Percentiles rank a stretch among this genome's conserved stretches.
These are phyloP conservation scores for Microcyclospora tardicrescens DNA, from an alignment of 2,329 filamentous ascomycete genomes.

Conservation along the genomic window DNA sequence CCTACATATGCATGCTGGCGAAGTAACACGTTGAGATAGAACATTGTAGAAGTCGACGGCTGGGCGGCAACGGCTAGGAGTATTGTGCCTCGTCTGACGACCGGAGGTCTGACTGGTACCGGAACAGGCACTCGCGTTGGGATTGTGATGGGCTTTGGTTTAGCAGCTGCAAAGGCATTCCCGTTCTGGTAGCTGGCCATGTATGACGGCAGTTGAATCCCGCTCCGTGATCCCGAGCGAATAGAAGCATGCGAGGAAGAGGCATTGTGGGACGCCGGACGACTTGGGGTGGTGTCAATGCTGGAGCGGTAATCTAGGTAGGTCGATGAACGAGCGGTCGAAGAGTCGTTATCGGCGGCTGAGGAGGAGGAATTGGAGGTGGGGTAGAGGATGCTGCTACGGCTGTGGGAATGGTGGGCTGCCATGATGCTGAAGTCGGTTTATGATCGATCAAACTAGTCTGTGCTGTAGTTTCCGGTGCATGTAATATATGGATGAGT, in stretches of 20 bases:
- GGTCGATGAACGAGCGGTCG: neutral
- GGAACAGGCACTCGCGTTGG: neutral
- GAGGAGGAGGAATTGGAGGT: too few species aligned
- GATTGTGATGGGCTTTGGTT: neutral
- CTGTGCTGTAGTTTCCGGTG: too few species aligned
- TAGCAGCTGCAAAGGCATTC: neutral
- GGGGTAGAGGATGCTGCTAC: too few species aligned
- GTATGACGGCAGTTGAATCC: constrained; percentile 2
- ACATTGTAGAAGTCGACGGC: neutral
- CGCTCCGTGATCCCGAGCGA: neutral
- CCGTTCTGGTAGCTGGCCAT: constrained; percentile 6
- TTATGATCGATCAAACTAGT: too few species aligned
- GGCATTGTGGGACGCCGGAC: neutral
- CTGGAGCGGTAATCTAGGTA: neutral
- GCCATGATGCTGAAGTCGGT: too few species aligned
- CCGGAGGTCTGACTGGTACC: neutral
- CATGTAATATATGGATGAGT: too few species aligned
- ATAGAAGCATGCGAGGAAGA: neutral
- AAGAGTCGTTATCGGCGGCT: too few species aligned
- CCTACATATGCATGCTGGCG: constrained; percentile 1
- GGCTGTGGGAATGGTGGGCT: too few species aligned
- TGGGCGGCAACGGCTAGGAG: constrained; percentile 3
- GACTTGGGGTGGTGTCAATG: constrained; percentile 1
- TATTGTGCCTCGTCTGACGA: neutral
- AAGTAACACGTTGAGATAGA: constrained; percentile 3